These are phyloP conservation scores for Sesbania bispinosa DNA, from an alignment of 306 rosid genomes.

Conservation along the genomic window DNA sequence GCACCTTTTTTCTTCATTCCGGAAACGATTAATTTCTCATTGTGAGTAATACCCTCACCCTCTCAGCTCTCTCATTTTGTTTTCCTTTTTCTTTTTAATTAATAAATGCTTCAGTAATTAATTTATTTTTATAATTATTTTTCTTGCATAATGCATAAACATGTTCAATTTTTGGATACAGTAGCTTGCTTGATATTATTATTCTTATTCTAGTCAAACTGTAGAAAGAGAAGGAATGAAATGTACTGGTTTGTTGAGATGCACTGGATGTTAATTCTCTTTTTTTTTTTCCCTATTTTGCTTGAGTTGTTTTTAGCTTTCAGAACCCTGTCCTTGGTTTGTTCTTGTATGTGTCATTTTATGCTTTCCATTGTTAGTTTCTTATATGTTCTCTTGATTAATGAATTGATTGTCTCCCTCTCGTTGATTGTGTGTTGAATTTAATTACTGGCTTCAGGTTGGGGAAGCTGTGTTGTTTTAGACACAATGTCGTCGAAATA, in stretches of 20 bases:
- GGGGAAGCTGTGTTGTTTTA: slow-evolving; percentile 35
- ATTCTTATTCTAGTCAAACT: not conserved
- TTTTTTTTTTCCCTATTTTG: not conserved
- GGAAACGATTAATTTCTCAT: not conserved
- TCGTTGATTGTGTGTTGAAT: not conserved
- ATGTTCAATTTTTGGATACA: not conserved
- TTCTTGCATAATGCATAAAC: not conserved
- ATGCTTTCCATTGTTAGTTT: not conserved
- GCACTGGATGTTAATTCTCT: not conserved
- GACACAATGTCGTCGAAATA: slow-evolving; percentile 66
- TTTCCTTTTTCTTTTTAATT: too few relatives aligned
- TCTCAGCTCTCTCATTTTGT: not conserved
- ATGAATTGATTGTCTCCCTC: not conserved
- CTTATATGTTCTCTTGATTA: not conserved
- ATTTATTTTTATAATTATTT: not conserved
- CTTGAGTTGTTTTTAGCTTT: not conserved
- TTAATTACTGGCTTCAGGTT: slow-evolving; percentile 29
- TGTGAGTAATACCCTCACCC: slow-evolving; percentile 37
- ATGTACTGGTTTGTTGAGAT: not conserved
- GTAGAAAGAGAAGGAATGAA: not conserved
- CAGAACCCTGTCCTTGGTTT: not conserved
- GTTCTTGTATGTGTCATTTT: not conserved
- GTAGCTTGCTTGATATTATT: not conserved
- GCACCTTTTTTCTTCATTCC: not conserved
- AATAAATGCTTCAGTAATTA: not conserved